Percentiles rank a stretch among this genome's conserved stretches.
Conservation (phyloP, 2,329 filamentous ascomycete genomes). For the Fonsecaea multimorphosa region DNA sequence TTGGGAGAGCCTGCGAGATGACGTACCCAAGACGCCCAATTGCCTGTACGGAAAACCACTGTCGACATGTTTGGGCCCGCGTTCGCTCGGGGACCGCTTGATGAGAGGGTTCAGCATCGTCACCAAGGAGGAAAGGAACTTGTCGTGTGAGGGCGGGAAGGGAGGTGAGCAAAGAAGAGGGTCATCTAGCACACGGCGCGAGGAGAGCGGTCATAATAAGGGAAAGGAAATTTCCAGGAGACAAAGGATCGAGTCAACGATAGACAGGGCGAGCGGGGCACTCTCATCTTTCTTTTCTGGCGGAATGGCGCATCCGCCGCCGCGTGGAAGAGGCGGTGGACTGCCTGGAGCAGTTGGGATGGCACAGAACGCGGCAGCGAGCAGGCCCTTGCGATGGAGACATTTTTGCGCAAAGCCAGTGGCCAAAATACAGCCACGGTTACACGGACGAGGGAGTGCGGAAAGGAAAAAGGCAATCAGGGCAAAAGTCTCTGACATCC, state of each 20-base stretch:
- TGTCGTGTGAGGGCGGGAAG: constrained; percentile 24
- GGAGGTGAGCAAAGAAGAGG: constrained; percentile 33
- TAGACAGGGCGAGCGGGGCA: constrained; percentile 31
- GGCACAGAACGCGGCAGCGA: constrained; percentile 32
- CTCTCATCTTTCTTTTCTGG: constrained; percentile 20
- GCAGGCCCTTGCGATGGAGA: constrained; percentile 30
- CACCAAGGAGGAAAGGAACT: constrained; percentile 15
- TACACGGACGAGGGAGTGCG: constrained; percentile 34
- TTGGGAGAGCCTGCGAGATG: constrained; percentile 35
- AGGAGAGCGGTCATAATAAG: constrained; percentile 31
- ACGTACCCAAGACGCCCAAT: constrained; percentile 57
- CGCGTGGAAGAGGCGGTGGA: constrained; percentile 37
- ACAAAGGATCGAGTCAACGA: constrained; percentile 26
- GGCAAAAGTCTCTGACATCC: constrained; percentile 36
- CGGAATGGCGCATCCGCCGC: constrained; percentile 36
- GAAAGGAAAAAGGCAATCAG: constrained; percentile 30
- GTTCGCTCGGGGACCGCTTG: constrained; percentile 25
- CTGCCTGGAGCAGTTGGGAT: constrained; percentile 29
- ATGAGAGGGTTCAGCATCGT: constrained; percentile 32
- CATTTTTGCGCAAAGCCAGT: constrained; percentile 24
- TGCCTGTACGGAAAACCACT: constrained; percentile 64
- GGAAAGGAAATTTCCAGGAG: constrained; percentile 35
- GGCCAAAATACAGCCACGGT: constrained; percentile 35
- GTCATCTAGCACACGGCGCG: constrained; percentile 23
- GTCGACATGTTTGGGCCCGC: constrained; percentile 41